Evolutionary conservation across 2,329 filamentous ascomycete genomes (phyloP), one percentile per base, ranked within the genome.

Genomic region (Zalaria obscura): DNA sequence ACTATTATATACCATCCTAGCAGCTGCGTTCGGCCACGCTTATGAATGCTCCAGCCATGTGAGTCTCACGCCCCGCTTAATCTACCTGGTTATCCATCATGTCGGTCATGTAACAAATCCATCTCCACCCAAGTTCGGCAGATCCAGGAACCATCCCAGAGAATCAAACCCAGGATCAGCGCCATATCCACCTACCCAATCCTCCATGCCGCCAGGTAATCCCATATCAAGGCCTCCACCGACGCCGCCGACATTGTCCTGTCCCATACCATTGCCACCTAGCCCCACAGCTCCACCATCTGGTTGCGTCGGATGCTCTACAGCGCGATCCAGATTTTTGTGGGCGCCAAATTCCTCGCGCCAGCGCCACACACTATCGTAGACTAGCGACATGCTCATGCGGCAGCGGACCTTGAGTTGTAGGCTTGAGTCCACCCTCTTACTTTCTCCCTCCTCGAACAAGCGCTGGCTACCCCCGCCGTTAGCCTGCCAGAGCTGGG

Each of bases 351-450:
- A 86, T 56, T 88, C 82, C 56, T 85, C 80, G 50, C 84, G 74
- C 83, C 83, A 91, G 47, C 83, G 73, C 83, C 83, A 89, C 39
- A 87, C 83, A 8, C 80, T 84, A 61, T 91, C 83, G 53, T 84
- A 89, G 2, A 91, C 78, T 9, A 88, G 72, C 57, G 81, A 87
- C 78, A 89, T 85, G 59, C 83, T 88, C 68, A 86, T 84, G 25
- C 83, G 72, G 52, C 82, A 87, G 39, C 83, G 75, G n/a, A 89
- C 81, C 55, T 86, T 85, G 38, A 91, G 71, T 56, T 87, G 80
- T 35, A 89, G 64, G 46, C 73, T 81, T 50, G 84, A 79, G 51
- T 87, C 81, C 27, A 59, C 37, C 53, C 45, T 46, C 55, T 46
- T 43, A 55, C 49, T 45, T 56, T 48, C 34, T 39, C 49, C 41